Evolutionary conservation across 2,329 filamentous ascomycete species (phyloP).

Genomic region (Achaetomium macrosporum): DNA sequence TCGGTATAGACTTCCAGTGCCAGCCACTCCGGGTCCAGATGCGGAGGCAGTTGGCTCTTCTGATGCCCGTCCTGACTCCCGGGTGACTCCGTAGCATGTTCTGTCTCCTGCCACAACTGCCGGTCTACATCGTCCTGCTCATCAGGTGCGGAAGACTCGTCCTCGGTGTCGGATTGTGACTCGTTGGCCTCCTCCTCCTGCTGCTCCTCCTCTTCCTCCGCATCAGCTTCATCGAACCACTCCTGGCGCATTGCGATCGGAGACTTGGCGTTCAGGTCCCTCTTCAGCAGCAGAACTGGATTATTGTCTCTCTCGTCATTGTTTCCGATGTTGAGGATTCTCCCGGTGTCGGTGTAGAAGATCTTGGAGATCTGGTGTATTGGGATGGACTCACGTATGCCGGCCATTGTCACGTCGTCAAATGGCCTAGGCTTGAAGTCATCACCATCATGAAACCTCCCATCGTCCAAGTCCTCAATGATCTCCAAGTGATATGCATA

Average conservation of each 20-base stretch:
- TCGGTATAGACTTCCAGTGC: conserved; percentile 80
- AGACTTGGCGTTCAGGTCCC: conserved; percentile 59
- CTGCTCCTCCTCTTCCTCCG: neutral
- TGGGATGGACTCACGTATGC: conserved; percentile 49
- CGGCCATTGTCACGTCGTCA: conserved; percentile 38
- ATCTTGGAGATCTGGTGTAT: conserved; percentile 70
- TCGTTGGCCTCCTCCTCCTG: neutral
- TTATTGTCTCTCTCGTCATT: conserved; percentile 60
- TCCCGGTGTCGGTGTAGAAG: conserved; percentile 87
- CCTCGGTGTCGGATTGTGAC: conserved; percentile 17
- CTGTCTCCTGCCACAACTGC: conserved; percentile 39
- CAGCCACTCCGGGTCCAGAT: conserved; percentile 85
- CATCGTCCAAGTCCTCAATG: conserved; percentile 69
- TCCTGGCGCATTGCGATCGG: conserved; percentile 40
- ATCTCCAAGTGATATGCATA: conserved; percentile 79
- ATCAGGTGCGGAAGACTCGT: conserved; percentile 23
- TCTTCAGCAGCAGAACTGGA: conserved; percentile 67
- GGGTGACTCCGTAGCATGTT: conserved; percentile 10
- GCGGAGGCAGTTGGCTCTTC: conserved; percentile 59
- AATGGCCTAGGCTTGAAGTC: conserved; percentile 31
- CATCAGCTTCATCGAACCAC: conserved; percentile 18
- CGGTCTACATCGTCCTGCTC: conserved; percentile 42
- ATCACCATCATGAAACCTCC: conserved; percentile 44
- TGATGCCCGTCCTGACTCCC: neutral
- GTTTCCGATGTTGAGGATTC: conserved; percentile 70